A percentile compares a stretch with the other conserved stretches of the same genome.
phyloP scores from a whole-genome alignment of 2,329 filamentous ascomycete species.

The Calonectria hongkongensis region DNA sequence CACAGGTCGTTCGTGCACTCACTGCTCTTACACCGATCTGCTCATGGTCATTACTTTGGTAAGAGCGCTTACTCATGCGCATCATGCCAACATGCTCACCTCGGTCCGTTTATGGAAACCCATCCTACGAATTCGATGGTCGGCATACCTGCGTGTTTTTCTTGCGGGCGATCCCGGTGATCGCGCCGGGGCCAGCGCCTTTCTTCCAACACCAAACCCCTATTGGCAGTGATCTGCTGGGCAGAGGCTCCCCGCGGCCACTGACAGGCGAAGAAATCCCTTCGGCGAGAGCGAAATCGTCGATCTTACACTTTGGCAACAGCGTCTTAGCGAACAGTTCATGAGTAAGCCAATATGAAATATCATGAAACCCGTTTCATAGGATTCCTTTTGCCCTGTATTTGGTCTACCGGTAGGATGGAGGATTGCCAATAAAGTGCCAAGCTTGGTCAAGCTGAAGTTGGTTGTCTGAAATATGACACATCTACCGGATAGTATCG shows the following conservation, averaged over 20 bases:
- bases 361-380: slow-evolving; percentile 36
- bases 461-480: slow-evolving; percentile 1
- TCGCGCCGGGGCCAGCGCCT: slow-evolving; percentile 37
- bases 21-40: background rate
- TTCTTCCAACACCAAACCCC: slow-evolving; percentile 34
- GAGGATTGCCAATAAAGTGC: slow-evolving; percentile 31
- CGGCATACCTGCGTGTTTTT: slow-evolving; percentile 45
- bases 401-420: slow-evolving; percentile 17
- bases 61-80: slow-evolving; percentile 7
- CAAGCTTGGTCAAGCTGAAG: slow-evolving; percentile 34
- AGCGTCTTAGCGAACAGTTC: slow-evolving; percentile 3
- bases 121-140: slow-evolving; percentile 42
- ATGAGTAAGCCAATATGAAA: slow-evolving; percentile 14
- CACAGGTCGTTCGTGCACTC: background rate
- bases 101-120: slow-evolving; percentile 41
- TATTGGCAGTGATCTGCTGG: slow-evolving; percentile 51
- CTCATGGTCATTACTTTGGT: background rate
- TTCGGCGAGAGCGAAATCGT: slow-evolving; percentile 51
- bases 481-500: slow-evolving; percentile 14
- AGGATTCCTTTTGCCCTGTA: background rate
- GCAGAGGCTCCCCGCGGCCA: slow-evolving; percentile 44
- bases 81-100: slow-evolving; percentile 23
- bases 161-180: slow-evolving; percentile 53
- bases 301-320: slow-evolving; percentile 48
- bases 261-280: slow-evolving; percentile 47